These are phyloP conservation scores for Penicillium sumatraense DNA, from an alignment of 2,329 filamentous ascomycete genomes.

Conservation along the genomic window DNA sequence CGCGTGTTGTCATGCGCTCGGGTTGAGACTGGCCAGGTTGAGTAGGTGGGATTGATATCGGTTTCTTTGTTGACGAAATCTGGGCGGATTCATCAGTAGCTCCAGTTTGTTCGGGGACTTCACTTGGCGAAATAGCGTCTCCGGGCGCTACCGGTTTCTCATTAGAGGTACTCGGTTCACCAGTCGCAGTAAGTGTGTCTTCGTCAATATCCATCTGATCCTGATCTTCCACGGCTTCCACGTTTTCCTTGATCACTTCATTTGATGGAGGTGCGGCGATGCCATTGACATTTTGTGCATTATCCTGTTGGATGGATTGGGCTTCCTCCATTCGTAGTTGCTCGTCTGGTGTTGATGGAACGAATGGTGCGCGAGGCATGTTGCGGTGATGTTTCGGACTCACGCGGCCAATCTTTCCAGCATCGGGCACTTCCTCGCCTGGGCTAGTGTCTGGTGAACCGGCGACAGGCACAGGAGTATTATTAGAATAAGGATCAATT, in stretches of 20 bases:
- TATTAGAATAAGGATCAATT: constrained; percentile 69
- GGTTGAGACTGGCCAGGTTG: constrained; percentile 39
- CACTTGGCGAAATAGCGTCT: constrained; percentile 21
- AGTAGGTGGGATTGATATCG: constrained; percentile 22
- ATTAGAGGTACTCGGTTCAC: constrained; percentile 16
- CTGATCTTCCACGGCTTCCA: constrained; percentile 15
- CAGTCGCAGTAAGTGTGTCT: constrained; percentile 11
- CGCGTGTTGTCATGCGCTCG: constrained; percentile 69
- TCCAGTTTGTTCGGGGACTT: constrained; percentile 17
- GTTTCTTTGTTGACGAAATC: constrained; percentile 30
- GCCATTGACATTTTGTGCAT: constrained; percentile 20
- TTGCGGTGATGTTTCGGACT: constrained; percentile 30
- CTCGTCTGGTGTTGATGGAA: constrained; percentile 61
- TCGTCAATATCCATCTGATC: constrained; percentile 26
- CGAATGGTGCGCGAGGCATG: constrained; percentile 31
- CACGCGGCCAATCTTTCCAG: constrained; percentile 49
- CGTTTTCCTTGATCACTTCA: constrained; percentile 32
- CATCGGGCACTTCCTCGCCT: constrained; percentile 61
- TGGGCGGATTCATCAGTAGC: constrained; percentile 19
- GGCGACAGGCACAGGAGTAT: constrained; percentile 71
- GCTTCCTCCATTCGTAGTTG: constrained; percentile 63
- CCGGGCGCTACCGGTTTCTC: neutral
- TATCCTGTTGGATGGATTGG: constrained; percentile 43
- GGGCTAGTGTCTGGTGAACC: constrained; percentile 76
- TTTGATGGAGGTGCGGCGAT: constrained; percentile 23